Evolutionary conservation across 2,329 filamentous ascomycete species (phyloP).

Genomic region (Penicillium nordicum): DNA sequence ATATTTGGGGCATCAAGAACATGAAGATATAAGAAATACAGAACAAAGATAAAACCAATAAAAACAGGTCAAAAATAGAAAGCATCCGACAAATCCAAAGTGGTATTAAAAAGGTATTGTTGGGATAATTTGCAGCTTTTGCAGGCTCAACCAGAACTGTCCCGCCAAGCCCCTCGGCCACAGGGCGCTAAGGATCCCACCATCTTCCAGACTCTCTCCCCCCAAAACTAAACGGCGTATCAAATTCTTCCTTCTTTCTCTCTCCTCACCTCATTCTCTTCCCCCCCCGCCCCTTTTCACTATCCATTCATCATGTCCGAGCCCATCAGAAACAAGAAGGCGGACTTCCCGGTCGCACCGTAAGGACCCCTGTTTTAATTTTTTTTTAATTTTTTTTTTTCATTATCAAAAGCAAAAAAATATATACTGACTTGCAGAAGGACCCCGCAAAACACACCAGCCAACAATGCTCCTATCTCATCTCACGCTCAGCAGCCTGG

Average conservation of each 20-base stretch:
- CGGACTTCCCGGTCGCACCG: constrained; percentile 61
- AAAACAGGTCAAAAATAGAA: neutral
- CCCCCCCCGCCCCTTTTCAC: constrained; percentile 3
- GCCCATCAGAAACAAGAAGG: constrained; percentile 65
- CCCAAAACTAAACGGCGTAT: constrained; percentile 38
- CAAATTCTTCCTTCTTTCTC: constrained; percentile 37
- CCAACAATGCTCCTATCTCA: constrained; percentile 92
- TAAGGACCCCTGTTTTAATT: constrained; percentile 44
- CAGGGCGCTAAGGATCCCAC: constrained; percentile 43
- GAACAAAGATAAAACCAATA: neutral
- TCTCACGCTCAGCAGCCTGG: constrained; percentile 95
- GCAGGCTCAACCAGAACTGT: constrained; percentile 25
- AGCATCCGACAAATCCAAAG: neutral
- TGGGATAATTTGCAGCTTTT: constrained; percentile 25
- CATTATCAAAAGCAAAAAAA: constrained; percentile 19
- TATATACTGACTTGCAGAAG: constrained; percentile 48
- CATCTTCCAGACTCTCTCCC: constrained; percentile 29
- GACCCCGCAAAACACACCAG: constrained; percentile 97
- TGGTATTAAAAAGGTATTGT: constrained; percentile 21
- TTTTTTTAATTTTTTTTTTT: constrained; percentile 2
- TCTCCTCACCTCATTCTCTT: constrained; percentile 14
- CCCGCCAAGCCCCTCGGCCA: constrained; percentile 42
- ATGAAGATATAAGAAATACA: neutral
- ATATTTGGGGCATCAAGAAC: neutral
- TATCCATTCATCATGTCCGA: constrained; percentile 59